Conservation (phyloP, 2,329 filamentous ascomycete genomes). For the Cladosporium velox region DNA sequence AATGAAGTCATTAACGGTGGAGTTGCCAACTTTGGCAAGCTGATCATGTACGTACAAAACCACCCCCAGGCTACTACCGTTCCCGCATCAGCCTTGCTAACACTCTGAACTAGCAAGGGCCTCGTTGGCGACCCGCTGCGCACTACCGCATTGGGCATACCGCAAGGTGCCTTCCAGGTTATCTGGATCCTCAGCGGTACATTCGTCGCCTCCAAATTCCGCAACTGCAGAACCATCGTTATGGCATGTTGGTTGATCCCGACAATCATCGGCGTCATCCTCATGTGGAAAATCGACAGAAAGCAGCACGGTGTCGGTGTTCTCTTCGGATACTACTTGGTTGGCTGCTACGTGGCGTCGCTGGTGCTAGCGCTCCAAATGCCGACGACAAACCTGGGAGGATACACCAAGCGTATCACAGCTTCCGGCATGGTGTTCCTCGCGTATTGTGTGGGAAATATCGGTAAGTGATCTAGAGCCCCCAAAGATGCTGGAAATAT, state of each 20-base stretch:
- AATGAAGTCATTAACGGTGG: conserved; percentile 59
- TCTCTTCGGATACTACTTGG: conserved; percentile 56
- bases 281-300: conserved; percentile 54
- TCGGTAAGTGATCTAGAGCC: conserved; percentile 39
- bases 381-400: conserved; percentile 52
- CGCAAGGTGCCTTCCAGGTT: conserved; percentile 55
- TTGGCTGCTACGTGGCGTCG: conserved; percentile 52
- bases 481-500: conserved; percentile 35
- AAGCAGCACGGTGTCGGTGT: conserved; percentile 48
- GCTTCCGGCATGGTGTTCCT: conserved; percentile 51
- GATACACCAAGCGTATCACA: conserved; percentile 52
- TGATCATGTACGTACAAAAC: conserved; percentile 45
- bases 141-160: conserved; percentile 58
- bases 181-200: conserved; percentile 57
- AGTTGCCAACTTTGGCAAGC: conserved; percentile 57
- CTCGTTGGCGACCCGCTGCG: conserved; percentile 47
- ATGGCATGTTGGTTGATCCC: conserved; percentile 56
- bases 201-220: conserved; percentile 54
- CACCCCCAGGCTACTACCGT: not conserved
- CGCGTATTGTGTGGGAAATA: conserved; percentile 43
- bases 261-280: conserved; percentile 51
- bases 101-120: conserved; percentile 41
- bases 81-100: not conserved
- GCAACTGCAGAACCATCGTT: conserved; percentile 53
- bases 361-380: conserved; percentile 57